phyloP scores from a whole-genome alignment of 108 stramenopile genomes.

The Parietichytrium sp. region DNA sequence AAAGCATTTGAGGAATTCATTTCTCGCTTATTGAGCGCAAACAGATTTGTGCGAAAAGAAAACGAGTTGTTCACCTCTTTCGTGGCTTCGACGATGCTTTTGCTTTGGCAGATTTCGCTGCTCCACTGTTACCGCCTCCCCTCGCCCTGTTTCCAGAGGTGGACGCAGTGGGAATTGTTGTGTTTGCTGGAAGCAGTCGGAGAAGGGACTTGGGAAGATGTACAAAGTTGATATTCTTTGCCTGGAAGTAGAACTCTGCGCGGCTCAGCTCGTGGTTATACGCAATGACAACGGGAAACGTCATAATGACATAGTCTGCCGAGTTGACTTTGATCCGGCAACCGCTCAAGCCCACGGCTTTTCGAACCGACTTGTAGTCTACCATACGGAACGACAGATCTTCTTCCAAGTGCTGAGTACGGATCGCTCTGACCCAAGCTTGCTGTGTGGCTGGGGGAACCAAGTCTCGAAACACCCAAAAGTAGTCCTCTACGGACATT shows the following conservation, averaged over 20 bases:
- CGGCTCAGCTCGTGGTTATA: neutral
- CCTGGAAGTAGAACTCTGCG: constrained; percentile 10
- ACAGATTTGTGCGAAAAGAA: too few species aligned
- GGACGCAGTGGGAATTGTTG: neutral
- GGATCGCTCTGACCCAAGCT: neutral
- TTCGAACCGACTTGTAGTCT: neutral
- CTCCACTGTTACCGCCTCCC: too few species aligned
- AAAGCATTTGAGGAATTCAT: too few species aligned
- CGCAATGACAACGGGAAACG: constrained; percentile 1
- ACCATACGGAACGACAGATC: neutral
- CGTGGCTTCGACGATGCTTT: too few species aligned
- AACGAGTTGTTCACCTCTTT: too few species aligned
- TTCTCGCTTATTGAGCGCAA: too few species aligned
- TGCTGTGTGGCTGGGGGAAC: neutral
- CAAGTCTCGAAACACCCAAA: constrained; percentile 19
- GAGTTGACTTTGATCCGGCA: constrained; percentile 21
- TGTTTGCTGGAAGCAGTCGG: constrained; percentile 9
- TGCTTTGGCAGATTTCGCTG: too few species aligned
- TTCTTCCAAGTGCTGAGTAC: neutral
- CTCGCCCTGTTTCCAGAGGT: too few species aligned
- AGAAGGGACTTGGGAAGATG: neutral
- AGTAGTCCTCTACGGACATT: constrained; percentile 31
- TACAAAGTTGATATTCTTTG: constrained; percentile 3
- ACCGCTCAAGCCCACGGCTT: neutral
- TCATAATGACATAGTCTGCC: neutral